Evolutionary conservation across 768 basidiomycete genomes (phyloP).

Genomic region (Tephrocybe sp.): DNA sequence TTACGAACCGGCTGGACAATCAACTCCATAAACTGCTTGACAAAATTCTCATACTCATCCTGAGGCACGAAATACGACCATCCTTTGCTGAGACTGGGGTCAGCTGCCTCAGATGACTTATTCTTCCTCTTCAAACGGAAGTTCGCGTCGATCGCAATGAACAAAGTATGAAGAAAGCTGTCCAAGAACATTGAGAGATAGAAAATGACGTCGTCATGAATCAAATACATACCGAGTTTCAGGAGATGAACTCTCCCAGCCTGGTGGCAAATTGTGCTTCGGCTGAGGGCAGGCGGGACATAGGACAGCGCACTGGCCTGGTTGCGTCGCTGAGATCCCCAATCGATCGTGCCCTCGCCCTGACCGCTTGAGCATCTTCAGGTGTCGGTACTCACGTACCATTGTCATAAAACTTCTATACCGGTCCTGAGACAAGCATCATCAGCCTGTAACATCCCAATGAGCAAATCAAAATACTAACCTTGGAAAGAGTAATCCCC

Average conservation of each 20-base stretch:
- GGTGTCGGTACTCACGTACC: conserved; percentile 20
- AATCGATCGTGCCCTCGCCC: neutral
- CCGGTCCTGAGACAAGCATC: conserved; percentile 15
- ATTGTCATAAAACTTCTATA: conserved; percentile 21
- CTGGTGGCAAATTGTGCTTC: no score
- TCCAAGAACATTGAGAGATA: conserved; percentile 9
- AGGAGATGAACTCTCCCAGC: no score
- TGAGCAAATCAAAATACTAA: neutral
- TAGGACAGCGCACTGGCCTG: no score
- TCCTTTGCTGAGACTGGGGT: conserved; percentile 12
- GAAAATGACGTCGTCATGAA: no score
- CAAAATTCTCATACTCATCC: conserved; percentile 8
- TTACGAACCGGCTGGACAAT: conserved; percentile 5
- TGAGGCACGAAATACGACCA: conserved; percentile 18
- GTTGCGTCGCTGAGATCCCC: no score
- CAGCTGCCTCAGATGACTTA: conserved; percentile 1
- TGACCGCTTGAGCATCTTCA: conserved; percentile 25
- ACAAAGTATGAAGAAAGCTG: no score
- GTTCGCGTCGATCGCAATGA: conserved; percentile 16
- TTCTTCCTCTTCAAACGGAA: conserved; percentile 11
- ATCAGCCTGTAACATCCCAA: neutral
- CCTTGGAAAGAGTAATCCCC: no score
- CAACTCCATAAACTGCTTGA: conserved; percentile 9
- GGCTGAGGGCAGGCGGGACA: no score
- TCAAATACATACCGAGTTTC: no score